Base-by-base conservation (phyloP, 345 rosid species). In the Lumnitzera littorea region DNA sequence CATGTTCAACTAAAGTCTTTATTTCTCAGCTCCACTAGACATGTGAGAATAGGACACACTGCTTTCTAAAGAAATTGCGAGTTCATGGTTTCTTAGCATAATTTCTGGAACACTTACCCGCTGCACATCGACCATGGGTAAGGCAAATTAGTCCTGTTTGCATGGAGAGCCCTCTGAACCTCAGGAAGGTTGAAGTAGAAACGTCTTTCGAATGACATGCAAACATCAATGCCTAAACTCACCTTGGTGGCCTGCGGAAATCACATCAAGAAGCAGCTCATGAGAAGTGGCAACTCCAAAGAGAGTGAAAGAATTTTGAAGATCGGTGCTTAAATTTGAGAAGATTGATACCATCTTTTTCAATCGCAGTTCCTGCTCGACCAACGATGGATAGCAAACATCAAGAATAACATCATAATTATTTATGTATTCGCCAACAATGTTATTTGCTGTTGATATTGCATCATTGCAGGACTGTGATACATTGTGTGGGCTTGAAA, bases 141-240 rank as follows among this genome's bases (percentile, higher is more conserved):
- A 23, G 90, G 81, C 24, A 87, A 70, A 25, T 67, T 69, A 36
- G 96, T 89, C 16, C 86, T 78, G 67, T 89, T 92, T 0, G 96
- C 96, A 65, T 89, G 97, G 70, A 92, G 95, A 58, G 96, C 97
- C 72, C 75, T 74, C 76, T 89, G 98, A 62, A 92, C 98, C 72
- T 82, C 87, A 6, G 95, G 91, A 53, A 89, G 90, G 78, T 80
- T 89, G 67, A 92, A 68, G 74, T 92, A 89, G 73, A 87, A 70
- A 15, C 54, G 67, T 50, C 89, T 78, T 74, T 89, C 96, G 15
- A 15, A 77, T 29, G 72, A 75, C 84, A 87, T 82, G 47, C 98
- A 92, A 57, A 92, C 96, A 60, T 89, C 98, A 46, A 92, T 78
- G 1, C 97, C 96, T n/a, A 80, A 0, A 61, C 96, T 92, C 25